Base-by-base conservation (phyloP, 83 land plant species). In the Thuja plicata region DNA sequence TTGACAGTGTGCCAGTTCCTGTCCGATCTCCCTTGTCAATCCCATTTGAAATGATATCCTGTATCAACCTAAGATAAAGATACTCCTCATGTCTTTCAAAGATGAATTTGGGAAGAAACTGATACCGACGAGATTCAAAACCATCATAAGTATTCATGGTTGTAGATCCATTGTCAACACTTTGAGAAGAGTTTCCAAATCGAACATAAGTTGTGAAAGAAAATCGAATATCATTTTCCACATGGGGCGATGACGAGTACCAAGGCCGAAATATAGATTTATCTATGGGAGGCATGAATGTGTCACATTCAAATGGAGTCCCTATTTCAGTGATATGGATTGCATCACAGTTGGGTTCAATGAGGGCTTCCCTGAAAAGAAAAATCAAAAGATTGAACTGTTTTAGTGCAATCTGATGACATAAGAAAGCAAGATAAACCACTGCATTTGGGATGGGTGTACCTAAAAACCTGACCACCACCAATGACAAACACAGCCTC, bases 401-500 rank as follows among this genome's bases (percentile, higher is more conserved):
- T 78, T 19, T 60, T 41, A 27, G 21, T 35, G n/a, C 13, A 88
- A 79, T 62, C 46, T 38, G 24, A 48, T 7, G 17, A 11, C 17
- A 78, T 12, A 46, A 30, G 3, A 78, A 46, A 34, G 32, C 37
- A 34, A 50, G 54, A 50, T 21, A 88, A 37, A 40, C 19, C 52
- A 66, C 74, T 13, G 30, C n/a, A 46, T 48, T 84, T 41, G 87
- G 71, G 41, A 37, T n/a, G 70, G 27, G 38, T 88, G 54, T 77
- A 97, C 99, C 95, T 94, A 77, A 92, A 91, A 84, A 98, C 91
- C 89, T 97, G 93, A 27, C 96, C 99, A 83, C 99, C 99, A 38
- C 99, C 99, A 78, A 98, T 98, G 80, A 98, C 94, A 87, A 96
- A 98, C n/a, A 97, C 96, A 81, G 90, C 91, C 89, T 98, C 99